Percentiles rank a stretch among this genome's conserved stretches.
phyloP scores from a whole-genome alignment of 768 basidiomycete genomes.

The Chalciporus piperatus region DNA sequence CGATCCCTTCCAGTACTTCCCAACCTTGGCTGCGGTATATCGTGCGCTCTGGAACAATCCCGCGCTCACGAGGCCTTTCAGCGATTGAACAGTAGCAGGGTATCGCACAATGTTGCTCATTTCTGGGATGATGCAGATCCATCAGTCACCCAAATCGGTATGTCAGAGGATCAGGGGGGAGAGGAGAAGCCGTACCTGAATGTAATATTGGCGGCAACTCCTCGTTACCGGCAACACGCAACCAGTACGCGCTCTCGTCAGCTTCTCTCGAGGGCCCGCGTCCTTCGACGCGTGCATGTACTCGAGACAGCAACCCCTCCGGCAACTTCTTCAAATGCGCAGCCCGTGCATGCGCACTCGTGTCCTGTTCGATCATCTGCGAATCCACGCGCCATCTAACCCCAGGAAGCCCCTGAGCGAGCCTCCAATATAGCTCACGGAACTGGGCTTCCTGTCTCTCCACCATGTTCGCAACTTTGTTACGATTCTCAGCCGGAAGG shows the following conservation, averaged over 20 bases:
- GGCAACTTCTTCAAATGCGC: conserved; percentile 81
- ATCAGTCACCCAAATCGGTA: neutral
- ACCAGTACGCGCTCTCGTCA: conserved; percentile 77
- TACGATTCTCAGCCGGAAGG: conserved; percentile 90
- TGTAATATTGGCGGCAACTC: conserved; percentile 50
- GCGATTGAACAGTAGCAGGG: conserved; percentile 79
- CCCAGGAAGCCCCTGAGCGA: conserved; percentile 76
- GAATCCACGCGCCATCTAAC: conserved; percentile 64
- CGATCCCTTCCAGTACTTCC: conserved; percentile 73
- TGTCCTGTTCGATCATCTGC: conserved; percentile 70
- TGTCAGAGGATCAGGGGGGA: neutral
- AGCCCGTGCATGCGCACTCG: conserved; percentile 59
- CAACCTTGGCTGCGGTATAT: conserved; percentile 73
- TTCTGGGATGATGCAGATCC: conserved; percentile 43
- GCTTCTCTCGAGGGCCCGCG: conserved; percentile 43
- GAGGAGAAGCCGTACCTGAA: conserved; percentile 41
- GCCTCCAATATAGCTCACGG: conserved; percentile 78
- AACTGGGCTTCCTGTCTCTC: conserved; percentile 79
- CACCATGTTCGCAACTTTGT: conserved; percentile 94
- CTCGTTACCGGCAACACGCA: conserved; percentile 64
- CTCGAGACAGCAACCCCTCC: conserved; percentile 53
- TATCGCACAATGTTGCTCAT: conserved; percentile 73
- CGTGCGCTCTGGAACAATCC: conserved; percentile 75
- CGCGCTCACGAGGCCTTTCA: conserved; percentile 85
- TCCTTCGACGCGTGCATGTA: conserved; percentile 40